Base-by-base conservation (phyloP, 192 early-diverging fungal genomes). In the Linnemannia schmuckeri region DNA sequence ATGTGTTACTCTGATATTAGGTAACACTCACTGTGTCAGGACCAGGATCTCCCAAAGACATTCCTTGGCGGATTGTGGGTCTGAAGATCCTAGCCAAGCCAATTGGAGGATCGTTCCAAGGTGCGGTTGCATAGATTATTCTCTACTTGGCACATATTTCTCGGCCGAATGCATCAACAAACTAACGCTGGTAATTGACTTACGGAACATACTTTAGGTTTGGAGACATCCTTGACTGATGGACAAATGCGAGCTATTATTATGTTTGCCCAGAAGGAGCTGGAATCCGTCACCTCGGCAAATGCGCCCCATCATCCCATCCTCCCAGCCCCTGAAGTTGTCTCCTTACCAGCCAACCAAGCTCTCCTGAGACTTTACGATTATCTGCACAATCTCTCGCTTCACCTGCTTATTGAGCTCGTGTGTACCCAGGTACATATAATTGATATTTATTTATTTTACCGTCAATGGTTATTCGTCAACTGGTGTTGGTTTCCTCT, bases 291-390 rank as follows among this genome's bases (percentile, higher is more conserved):
- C 2, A 24, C 63, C 76, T 3, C 72, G 71, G 37, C 79, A 46
- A 77, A 68, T 41, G 46, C 37, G 6, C 46, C 47, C 30, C 72
- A 66, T 49, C 49, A 46, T 46, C 46, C 69, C 22, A 70, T 55
- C 20, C 55, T 70, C 20, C 33, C 87, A n/a, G 47, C 37, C 10
- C 17, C 79, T 37, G 74, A 76, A 40, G 22, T 49, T 27, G 44
- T 54, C 22, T 70, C 38, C 18, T 57, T 70, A 15, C 72, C 88
- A 0, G 80, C 84, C 10, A 90, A 91, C 42, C 91, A 93, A 18
- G 94, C 94, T 37, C 91, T 97, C 37, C 90, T 95, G 4, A 91
- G 90, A 44, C 86, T 97, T 44, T 96, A 96, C 75, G 94, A 96
- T 77, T 95, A 94, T 88, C 69, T 97, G 74, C 94, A 96, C 55